Conservation (phyloP, 441 rosid species). For the Melastoma candidum region DNA sequence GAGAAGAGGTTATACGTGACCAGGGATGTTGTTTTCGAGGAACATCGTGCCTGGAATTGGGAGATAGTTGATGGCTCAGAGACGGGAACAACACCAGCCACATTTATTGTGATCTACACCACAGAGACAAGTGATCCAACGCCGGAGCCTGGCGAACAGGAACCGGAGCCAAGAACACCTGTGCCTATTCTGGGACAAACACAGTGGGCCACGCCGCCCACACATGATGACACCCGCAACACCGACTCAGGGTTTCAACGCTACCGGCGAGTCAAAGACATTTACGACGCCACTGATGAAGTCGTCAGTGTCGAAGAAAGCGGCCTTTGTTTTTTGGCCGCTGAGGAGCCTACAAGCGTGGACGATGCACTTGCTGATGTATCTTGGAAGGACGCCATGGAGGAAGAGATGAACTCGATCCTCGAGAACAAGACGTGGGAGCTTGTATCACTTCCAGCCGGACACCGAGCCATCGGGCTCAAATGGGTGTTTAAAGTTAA, state of each 20-base stretch:
- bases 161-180: no score
- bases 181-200: background rate
- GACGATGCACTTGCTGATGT: background rate
- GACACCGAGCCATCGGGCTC: background rate
- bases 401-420: background rate
- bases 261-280: background rate
- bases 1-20: background rate
- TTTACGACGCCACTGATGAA: background rate
- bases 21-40: no score
- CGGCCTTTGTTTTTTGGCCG: constrained; percentile 1
- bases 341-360: background rate
- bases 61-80: no score
- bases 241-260: background rate
- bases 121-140: no score
- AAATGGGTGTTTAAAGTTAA: background rate
- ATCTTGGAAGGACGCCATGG: background rate
- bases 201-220: background rate
- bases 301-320: background rate
- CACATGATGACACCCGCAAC: constrained; percentile 1
- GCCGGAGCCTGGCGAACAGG: no score
- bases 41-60: no score
- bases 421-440: background rate
- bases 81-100: no score
- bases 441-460: background rate
- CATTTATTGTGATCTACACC: no score